Percentiles rank a stretch among this genome's conserved stretches.
phyloP scores from a whole-genome alignment of 176 grass and related monocot species.

The Hordeum vulgare region DNA sequence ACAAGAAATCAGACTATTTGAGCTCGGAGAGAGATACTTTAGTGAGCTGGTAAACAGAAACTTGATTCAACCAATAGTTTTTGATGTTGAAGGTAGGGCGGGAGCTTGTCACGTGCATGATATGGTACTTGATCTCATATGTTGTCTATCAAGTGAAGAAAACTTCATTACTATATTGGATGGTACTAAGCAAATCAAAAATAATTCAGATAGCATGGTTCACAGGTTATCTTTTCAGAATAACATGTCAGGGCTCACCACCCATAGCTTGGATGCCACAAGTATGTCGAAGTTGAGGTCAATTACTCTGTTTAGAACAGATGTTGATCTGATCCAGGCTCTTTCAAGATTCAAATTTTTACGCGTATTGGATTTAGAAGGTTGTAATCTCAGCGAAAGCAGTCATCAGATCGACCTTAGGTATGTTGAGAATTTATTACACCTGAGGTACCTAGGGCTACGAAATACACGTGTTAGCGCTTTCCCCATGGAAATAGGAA shows the following conservation, averaged over 20 bases:
- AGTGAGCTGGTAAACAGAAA: not conserved
- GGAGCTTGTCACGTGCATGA: not conserved
- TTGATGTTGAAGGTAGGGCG: not conserved
- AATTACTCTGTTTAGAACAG: not conserved
- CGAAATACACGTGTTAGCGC: fast-evolving
- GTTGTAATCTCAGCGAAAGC: not conserved
- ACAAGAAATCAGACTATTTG: not conserved
- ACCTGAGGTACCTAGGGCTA: not conserved
- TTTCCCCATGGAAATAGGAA: not conserved
- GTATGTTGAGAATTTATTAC: not conserved
- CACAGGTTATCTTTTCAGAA: not conserved
- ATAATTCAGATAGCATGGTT: not conserved
- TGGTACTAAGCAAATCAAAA: not conserved
- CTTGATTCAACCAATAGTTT: not conserved
- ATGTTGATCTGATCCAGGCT: not conserved
- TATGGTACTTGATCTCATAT: not conserved
- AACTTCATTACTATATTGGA: not conserved
- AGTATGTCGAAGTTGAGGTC: not conserved
- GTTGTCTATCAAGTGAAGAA: not conserved
- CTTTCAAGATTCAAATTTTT: not conserved
- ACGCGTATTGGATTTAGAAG: not conserved
- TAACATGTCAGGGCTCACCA: not conserved
- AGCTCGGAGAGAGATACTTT: not conserved
- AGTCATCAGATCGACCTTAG: no score
- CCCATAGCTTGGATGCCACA: not conserved